Conservation (phyloP, 257 asterid genomes). For the Cynanchum wilfordii region DNA sequence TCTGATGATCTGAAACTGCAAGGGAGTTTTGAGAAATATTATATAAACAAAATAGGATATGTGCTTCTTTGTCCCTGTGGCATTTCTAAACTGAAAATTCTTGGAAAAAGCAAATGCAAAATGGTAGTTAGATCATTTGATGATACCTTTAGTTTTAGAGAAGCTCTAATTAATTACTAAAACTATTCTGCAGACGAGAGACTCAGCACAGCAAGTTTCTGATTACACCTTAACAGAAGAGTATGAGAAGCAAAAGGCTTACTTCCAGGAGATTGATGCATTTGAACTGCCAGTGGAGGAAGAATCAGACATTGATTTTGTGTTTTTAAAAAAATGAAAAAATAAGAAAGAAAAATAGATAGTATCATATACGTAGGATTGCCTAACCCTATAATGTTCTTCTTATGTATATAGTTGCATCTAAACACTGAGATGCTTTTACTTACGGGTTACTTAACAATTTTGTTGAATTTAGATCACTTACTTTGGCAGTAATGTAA, state of each 20-base stretch:
- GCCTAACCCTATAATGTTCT: conserved; percentile 13
- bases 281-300: conserved; percentile 74
- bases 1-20: not conserved
- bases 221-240: conserved; percentile 41
- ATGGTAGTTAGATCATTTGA: not conserved
- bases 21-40: not conserved
- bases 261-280: conserved; percentile 69
- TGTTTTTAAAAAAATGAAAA: not conserved
- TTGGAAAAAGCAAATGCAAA: not conserved
- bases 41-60: not conserved
- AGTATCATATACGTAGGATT: conserved; percentile 14
- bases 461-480: not conserved
- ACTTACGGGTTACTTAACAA: not conserved
- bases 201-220: conserved; percentile 11
- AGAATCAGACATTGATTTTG: conserved; percentile 34
- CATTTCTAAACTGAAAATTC: not conserved
- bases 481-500: not conserved
- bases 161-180: conserved; percentile 7
- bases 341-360: not conserved
- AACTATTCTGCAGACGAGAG: conserved; percentile 44
- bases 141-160: not conserved
- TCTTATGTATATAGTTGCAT: conserved; percentile 31
- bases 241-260: conserved; percentile 51
- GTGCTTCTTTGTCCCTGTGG: not conserved
- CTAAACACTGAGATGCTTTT: not conserved